A percentile compares a stretch with the other conserved stretches of the same genome.
phyloP scores from a whole-genome alignment of 805 yeast genomes.

The Starmerella lactis-condensi region DNA sequence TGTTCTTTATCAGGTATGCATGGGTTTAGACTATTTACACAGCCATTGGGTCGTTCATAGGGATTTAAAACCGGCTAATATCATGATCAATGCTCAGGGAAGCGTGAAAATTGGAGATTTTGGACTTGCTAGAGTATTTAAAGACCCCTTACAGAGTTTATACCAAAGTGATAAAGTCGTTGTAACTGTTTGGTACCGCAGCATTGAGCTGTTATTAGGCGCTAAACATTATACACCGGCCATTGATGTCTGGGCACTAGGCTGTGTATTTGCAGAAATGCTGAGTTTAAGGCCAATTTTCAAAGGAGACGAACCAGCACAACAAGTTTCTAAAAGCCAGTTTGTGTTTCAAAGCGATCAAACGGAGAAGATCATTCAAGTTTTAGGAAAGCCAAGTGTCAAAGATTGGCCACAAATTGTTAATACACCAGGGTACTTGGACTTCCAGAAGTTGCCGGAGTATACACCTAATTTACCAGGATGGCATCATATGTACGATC shows the following conservation, averaged over 20 bases:
- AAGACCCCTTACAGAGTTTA: slow-evolving; percentile 67
- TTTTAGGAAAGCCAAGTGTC: slow-evolving; percentile 71
- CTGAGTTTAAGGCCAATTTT: slow-evolving; percentile 79
- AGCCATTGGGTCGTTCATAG: slow-evolving; percentile 93
- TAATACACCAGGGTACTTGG: slow-evolving; percentile 67
- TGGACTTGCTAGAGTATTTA: slow-evolving; percentile 77
- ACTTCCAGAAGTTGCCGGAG: slow-evolving; percentile 38
- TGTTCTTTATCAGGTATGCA: slow-evolving; percentile 76
- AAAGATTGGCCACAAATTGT: slow-evolving; percentile 64
- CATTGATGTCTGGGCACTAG: slow-evolving; percentile 88
- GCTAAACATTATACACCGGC: slow-evolving; percentile 86
- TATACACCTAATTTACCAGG: slow-evolving; percentile 54
- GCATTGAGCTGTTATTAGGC: slow-evolving; percentile 80
- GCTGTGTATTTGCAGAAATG: slow-evolving; percentile 83
- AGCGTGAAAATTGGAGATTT: slow-evolving; percentile 90
- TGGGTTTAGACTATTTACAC: slow-evolving; percentile 80
- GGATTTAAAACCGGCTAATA: slow-evolving; percentile 93
- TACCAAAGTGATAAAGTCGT: slow-evolving; percentile 91
- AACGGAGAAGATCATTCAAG: slow-evolving; percentile 72
- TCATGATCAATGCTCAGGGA: slow-evolving; percentile 81
- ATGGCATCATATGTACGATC: slow-evolving; percentile 79
- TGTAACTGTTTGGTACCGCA: slow-evolving; percentile 92
- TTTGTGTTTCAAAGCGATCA: slow-evolving; percentile 66
- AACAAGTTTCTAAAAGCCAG: slow-evolving; percentile 5
- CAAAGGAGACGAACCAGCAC: slow-evolving; percentile 82